Base-by-base conservation (phyloP, 2,329 filamentous ascomycete species). In the Didymellaceae sp. region DNA sequence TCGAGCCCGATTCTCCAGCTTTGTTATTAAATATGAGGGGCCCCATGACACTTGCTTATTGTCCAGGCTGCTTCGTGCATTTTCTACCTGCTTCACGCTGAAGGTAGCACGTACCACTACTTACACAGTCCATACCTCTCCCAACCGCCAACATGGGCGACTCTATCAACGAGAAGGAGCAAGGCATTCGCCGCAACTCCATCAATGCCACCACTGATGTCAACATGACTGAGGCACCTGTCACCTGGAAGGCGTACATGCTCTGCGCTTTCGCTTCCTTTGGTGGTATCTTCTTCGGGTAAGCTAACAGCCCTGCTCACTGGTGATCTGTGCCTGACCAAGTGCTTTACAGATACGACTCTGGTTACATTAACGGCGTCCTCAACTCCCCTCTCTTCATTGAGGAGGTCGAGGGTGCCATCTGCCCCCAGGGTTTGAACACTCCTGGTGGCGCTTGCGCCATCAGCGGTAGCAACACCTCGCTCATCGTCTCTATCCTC, bases 401-500 rank as follows among this genome's bases (percentile, higher is more conserved):
- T 11, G 42, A 52, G 28, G 49, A 52, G 32, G 49, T 52, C 20
- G 43, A 52, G 49, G 49, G 49, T 9, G 37, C 42, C 32, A 17
- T 42, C 17, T 52, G 49, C 26, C 37, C 37, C 2, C 20, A 52
- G 11, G 49, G 49, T 33, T 86, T 33, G 73, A 75, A 26, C 28
- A 43, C 44, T 22, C 43, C 39, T 1, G 45, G 47, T 37, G 55
- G 57, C 18, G n/a, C 24, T 21, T 39, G 52, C 51, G 41, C 58
- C 47, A 20, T 61, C 52, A 34, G 31, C 22, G 17, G 28, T 7
- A 35, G 26, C 40, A 49, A 53, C 45, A 53, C 44, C 9, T 53
- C 50, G 18, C 77, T 83, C 55, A 86, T 91, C 45, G 89, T 92
- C 43, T 87, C 89, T 16, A 91, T 93, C 55, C 80, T 94, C 33